Evolutionary conservation across 202 grass and related monocot species (phyloP).

Genomic region (Schoenoplectus tabernaemontani): DNA sequence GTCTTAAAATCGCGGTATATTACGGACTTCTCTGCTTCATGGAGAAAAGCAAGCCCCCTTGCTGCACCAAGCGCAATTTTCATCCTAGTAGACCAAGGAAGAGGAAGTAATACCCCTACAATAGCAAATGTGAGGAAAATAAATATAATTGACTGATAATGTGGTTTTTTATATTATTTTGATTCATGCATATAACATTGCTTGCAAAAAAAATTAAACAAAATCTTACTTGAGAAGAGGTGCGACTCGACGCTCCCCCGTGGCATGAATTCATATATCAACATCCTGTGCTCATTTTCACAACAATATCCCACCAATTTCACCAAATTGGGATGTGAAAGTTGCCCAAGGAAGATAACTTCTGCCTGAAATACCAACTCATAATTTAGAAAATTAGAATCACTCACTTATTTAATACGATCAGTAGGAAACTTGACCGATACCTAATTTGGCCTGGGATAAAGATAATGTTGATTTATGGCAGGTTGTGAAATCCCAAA

Average conservation of each 20-base stretch:
- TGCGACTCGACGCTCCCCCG: conserved; percentile 70
- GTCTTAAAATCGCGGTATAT: conserved; percentile 97
- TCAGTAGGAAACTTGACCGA: background rate
- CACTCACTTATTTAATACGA: background rate
- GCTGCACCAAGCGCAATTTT: conserved; percentile 77
- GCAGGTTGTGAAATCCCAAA: too few relatives aligned
- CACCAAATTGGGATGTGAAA: conserved; percentile 95
- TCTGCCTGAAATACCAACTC: conserved; percentile 46
- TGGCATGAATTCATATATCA: conserved; percentile 87
- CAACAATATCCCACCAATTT: conserved; percentile 85
- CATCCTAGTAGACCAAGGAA: conserved; percentile 71
- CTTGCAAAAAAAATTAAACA: background rate
- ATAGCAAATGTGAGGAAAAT: conserved; percentile 11
- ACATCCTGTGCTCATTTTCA: conserved; percentile 66
- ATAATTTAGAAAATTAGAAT: background rate
- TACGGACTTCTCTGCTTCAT: conserved; percentile 82
- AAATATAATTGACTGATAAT: background rate
- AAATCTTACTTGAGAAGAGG: conserved; percentile 62
- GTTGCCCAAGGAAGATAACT: conserved; percentile 91
- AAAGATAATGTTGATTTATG: background rate
- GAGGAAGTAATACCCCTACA: conserved; percentile 52
- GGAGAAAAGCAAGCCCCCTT: conserved; percentile 78
- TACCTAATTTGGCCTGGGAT: background rate
- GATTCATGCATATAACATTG: background rate
- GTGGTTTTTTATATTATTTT: background rate